These are phyloP conservation scores for Colletotrichum melonis DNA, from an alignment of 2,329 filamentous ascomycete genomes.

Conservation along the genomic window DNA sequence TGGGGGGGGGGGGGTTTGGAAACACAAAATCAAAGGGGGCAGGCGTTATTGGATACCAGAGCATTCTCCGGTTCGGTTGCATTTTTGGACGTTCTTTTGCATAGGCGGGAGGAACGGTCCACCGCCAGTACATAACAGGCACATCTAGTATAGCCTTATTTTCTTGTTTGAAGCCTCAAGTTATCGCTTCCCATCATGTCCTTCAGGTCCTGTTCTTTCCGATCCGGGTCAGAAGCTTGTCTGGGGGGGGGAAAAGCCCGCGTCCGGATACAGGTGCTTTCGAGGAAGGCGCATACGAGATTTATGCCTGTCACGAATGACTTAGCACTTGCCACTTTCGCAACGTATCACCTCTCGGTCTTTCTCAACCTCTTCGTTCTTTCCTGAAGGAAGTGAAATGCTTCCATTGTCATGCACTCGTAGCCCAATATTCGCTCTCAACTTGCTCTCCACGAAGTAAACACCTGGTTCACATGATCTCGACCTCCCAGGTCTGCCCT, in stretches of 20 bases:
- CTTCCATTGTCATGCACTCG: not conserved
- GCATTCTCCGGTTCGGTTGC: slow-evolving; percentile 14
- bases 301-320: not conserved
- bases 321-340: not conserved
- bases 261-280: not conserved
- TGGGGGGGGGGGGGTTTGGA: not conserved
- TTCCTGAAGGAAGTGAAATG: too few species aligned
- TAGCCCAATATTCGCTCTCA: not conserved
- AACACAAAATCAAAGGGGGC: slow-evolving; percentile 15
- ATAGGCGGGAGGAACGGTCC: not conserved
- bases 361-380: too few species aligned
- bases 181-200: not conserved
- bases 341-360: not conserved
- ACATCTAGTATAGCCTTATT: not conserved
- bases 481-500: not conserved
- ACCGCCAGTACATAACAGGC: not conserved
- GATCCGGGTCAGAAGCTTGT: not conserved
- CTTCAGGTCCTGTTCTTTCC: not conserved
- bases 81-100: not conserved
- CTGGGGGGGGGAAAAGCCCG: not conserved
- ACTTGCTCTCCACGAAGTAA: not conserved
- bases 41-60: slow-evolving; percentile 34
- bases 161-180: not conserved
- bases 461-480: not conserved
- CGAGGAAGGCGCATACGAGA: not conserved